A percentile compares a stretch with the other conserved stretches of the same genome.
phyloP scores from a whole-genome alignment of 805 yeast genomes.

The Candida sakaeoensis region DNA sequence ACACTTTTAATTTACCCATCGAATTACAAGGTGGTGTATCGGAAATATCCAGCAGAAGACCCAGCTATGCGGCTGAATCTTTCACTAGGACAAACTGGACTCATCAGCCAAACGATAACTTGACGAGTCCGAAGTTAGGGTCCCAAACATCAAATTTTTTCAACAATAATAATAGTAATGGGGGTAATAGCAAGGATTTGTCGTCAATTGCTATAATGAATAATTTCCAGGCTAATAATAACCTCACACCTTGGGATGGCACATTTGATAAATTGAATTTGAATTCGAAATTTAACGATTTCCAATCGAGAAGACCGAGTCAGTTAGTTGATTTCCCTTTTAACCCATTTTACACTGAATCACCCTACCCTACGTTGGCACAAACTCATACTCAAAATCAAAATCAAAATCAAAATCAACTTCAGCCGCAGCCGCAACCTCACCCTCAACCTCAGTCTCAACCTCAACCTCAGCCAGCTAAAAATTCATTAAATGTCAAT shows the following conservation, averaged over 20 bases:
- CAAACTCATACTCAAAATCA: conserved; percentile 8
- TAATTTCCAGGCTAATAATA: conserved; percentile 18
- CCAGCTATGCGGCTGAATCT: conserved; percentile 69
- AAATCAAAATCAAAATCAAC: conserved; percentile 14
- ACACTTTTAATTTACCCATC: conserved; percentile 46
- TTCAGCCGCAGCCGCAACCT: conserved; percentile 11
- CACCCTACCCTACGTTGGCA: conserved; percentile 8
- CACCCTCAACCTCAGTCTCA: conserved; percentile 7
- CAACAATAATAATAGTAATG: too few relatives aligned
- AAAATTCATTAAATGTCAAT: conserved; percentile 4
- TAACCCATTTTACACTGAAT: conserved; percentile 8
- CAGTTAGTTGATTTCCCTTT: conserved; percentile 33
- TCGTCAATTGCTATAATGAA: conserved; percentile 29
- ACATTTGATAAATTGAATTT: conserved; percentile 2
- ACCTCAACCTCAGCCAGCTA: conserved; percentile 3
- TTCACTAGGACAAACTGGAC: conserved; percentile 34
- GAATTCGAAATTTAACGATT: conserved; percentile 32
- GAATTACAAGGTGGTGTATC: conserved; percentile 66
- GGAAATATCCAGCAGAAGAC: conserved; percentile 63
- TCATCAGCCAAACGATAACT: not conserved
- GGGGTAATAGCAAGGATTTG: conserved; percentile 14
- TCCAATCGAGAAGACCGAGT: conserved; percentile 41
- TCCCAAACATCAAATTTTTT: conserved; percentile 6
- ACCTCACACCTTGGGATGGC: not conserved
- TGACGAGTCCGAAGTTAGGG: conserved; percentile 3